Percentiles rank a stretch among this genome's conserved stretches.
Evolutionary conservation across 2,329 filamentous ascomycete genomes (phyloP).

Genomic region (Trichoderma atrobrunneum): DNA sequence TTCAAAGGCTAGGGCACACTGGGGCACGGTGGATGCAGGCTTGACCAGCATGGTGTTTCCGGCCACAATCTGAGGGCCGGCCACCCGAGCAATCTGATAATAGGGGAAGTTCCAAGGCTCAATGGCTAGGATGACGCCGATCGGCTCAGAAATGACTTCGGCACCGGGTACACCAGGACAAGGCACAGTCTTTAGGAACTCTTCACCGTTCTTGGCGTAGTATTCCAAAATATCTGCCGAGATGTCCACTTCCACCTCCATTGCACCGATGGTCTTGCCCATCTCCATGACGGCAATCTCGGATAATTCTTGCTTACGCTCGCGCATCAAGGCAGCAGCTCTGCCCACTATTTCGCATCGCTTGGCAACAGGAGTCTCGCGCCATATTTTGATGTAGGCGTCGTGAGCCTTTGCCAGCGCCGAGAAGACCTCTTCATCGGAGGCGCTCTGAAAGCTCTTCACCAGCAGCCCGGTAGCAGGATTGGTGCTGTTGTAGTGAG

Average conservation of each 20-base stretch:
- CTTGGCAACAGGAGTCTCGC: too few relatives aligned
- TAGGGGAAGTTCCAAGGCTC: slow-evolving; percentile 82
- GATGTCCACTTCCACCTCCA: neutral
- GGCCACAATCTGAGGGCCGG: slow-evolving; percentile 63
- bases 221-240: neutral
- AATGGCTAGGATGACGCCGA: slow-evolving; percentile 40
- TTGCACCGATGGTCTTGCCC: neutral
- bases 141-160: neutral
- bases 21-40: slow-evolving; percentile 67
- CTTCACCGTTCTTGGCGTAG: neutral
- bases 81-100: slow-evolving; percentile 74
- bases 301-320: neutral
- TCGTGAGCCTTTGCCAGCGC: too few relatives aligned
- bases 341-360: too few relatives aligned
- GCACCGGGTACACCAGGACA: neutral
- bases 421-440: too few relatives aligned
- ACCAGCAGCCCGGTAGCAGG: too few relatives aligned
- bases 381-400: too few relatives aligned
- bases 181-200: neutral
- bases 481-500: too few relatives aligned
- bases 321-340: neutral
- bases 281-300: slow-evolving; percentile 1
- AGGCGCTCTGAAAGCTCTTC: too few relatives aligned
- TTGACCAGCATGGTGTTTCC: slow-evolving; percentile 68
- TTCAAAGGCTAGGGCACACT: slow-evolving; percentile 60